These are phyloP conservation scores for Zygotorulaspora danielsina DNA, from an alignment of 805 yeast genomes.

Conservation along the genomic window DNA sequence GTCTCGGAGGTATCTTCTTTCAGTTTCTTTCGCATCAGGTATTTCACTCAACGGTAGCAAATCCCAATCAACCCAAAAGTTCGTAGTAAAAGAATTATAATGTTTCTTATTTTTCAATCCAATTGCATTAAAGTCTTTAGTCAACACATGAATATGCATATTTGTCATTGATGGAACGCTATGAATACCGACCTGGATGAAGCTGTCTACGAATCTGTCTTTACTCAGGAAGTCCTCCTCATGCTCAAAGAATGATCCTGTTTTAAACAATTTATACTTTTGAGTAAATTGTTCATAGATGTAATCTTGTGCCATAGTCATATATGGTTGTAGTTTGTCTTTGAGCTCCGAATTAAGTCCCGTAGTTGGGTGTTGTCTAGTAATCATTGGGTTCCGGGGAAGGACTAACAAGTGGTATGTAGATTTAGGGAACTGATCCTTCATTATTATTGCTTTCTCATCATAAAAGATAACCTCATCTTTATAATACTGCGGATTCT, in stretches of 20 bases:
- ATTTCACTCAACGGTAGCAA: conserved; percentile 40
- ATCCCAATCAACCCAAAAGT: conserved; percentile 56
- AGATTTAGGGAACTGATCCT: conserved; percentile 63
- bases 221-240: conserved; percentile 17
- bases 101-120: conserved; percentile 59
- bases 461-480: conserved; percentile 46
- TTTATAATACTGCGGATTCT: conserved; percentile 40
- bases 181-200: conserved; percentile 60
- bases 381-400: conserved; percentile 44
- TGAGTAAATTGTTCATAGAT: conserved; percentile 29
- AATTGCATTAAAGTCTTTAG: conserved; percentile 55
- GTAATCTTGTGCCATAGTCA: conserved; percentile 27
- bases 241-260: conserved; percentile 15
- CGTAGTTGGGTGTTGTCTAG: conserved; percentile 45
- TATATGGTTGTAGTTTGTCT: conserved; percentile 38
- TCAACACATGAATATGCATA: conserved; percentile 68
- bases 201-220: conserved; percentile 19
- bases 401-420: conserved; percentile 55
- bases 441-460: conserved; percentile 49
- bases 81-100: conserved; percentile 65
- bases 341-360: conserved; percentile 41
- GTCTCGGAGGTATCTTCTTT: conserved; percentile 26
- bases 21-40: conserved; percentile 40
- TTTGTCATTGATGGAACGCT: conserved; percentile 65
- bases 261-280: conserved; percentile 9